These are phyloP conservation scores for Acarospora socialis DNA, from an alignment of 2,329 filamentous ascomycete genomes.

Conservation along the genomic window DNA sequence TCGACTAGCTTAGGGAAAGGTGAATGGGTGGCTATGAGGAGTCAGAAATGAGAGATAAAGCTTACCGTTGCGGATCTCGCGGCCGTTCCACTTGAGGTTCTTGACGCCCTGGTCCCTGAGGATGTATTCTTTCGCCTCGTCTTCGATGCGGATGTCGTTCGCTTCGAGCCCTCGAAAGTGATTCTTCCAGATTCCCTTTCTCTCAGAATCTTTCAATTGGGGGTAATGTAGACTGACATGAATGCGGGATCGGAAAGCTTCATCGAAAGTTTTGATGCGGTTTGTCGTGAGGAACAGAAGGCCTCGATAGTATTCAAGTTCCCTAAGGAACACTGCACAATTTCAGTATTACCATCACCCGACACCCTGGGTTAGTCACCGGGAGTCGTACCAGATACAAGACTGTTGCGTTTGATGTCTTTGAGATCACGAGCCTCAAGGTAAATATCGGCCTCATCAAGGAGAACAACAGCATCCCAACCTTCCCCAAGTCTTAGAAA, in stretches of 20 bases:
- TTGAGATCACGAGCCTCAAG: background rate
- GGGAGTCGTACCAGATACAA: constrained; percentile 2
- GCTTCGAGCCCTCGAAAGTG: constrained; percentile 2
- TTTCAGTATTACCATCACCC: too few species aligned
- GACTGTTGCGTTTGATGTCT: constrained; percentile 6
- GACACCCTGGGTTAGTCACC: background rate
- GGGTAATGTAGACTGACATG: constrained; percentile 1
- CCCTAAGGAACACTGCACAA: constrained; percentile 12
- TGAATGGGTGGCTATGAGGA: too few species aligned
- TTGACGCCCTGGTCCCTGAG: constrained; percentile 11
- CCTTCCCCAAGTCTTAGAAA: constrained; percentile 2
- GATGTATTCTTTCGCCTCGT: constrained; percentile 12
- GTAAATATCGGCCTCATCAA: constrained; percentile 9
- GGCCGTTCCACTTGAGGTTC: constrained; percentile 17
- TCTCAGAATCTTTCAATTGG: background rate
- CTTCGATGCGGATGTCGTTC: constrained; percentile 5
- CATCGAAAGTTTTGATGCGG: constrained; percentile 5
- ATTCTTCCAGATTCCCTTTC: constrained; percentile 2
- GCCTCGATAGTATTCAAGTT: constrained; percentile 1
- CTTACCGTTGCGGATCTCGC: constrained; percentile 18
- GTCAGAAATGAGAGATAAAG: too few species aligned
- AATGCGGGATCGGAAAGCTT: constrained; percentile 5
- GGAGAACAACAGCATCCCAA: constrained; percentile 7
- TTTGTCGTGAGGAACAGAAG: constrained; percentile 19
- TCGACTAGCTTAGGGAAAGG: too few species aligned